Evolutionary conservation across 192 early-diverging fungal genomes (phyloP).

Genomic region (Rhizoclosmatium sp.): DNA sequence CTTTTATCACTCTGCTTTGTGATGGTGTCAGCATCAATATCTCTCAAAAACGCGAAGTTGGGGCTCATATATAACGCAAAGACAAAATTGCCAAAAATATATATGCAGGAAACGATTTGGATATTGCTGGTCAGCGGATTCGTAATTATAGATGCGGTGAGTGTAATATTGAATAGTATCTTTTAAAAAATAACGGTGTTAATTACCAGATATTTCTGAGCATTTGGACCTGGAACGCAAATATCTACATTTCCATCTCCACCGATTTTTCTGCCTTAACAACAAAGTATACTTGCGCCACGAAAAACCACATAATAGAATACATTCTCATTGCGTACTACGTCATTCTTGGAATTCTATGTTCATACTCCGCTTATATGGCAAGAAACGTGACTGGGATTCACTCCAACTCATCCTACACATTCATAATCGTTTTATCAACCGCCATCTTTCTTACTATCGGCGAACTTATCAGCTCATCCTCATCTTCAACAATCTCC

Average conservation of each 20-base stretch:
- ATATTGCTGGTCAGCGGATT: neutral
- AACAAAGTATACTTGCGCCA: neutral
- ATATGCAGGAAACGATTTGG: neutral
- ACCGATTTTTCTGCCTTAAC: neutral
- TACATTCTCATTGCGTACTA: neutral
- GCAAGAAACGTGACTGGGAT: neutral
- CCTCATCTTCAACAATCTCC: no score
- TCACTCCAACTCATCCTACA: neutral
- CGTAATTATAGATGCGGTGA: neutral
- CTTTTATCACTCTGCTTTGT: neutral
- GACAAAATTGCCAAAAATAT: neutral
- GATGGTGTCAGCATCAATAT: neutral
- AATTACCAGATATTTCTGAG: no score
- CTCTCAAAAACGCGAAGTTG: neutral
- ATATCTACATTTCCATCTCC: neutral
- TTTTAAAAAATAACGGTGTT: no score
- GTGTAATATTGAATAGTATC: no score
- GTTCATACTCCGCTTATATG: neutral
- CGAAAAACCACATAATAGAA: neutral
- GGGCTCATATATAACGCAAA: neutral
- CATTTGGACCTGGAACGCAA: no score
- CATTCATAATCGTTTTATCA: neutral
- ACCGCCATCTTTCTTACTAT: neutral
- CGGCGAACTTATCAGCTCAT: neutral
- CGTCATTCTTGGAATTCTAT: neutral